phyloP scores from a whole-genome alignment of 2,329 filamentous ascomycete genomes.

The Paracoccidioides brasiliensis region DNA sequence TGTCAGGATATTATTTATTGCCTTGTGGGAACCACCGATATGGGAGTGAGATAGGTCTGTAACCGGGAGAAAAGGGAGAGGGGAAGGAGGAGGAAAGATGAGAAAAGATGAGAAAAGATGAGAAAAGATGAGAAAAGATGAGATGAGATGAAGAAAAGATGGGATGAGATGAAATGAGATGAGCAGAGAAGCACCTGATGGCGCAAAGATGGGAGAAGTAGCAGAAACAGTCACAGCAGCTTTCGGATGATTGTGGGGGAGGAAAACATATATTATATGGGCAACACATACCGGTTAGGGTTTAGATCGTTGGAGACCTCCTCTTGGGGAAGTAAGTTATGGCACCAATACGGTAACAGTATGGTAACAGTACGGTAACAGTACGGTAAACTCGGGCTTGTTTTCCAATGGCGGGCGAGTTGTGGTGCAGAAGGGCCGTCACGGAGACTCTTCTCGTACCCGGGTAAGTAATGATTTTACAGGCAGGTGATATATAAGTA shows the following conservation, averaged over 20 bases:
- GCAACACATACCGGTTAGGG: not conserved
- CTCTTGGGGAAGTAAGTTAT: no score
- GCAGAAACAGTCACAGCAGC: not conserved
- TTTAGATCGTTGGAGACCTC: no score
- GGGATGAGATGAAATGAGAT: not conserved
- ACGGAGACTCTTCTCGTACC: no score
- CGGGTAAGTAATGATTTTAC: no score
- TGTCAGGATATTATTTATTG: constrained; percentile 14
- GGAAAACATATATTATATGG: not conserved
- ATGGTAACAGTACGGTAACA: not conserved
- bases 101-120: not conserved
- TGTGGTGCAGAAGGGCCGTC: no score
- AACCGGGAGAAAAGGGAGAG: constrained; percentile 11
- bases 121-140: not conserved
- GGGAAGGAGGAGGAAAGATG: constrained; percentile 9
- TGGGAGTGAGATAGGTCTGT: not conserved
- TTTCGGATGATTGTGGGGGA: not conserved
- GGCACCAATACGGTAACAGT: not conserved
- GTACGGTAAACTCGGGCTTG: no score
- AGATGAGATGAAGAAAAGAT: not conserved
- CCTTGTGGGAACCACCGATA: not conserved
- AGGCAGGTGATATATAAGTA: no score
- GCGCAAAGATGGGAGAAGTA: not conserved
- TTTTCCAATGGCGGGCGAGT: no score
- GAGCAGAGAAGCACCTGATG: not conserved